Evolutionary conservation across 1,284 basidiomycete genomes (phyloP), one percentile per base, ranked within the genome.

Genomic region (Xerocomus nothofagi): DNA sequence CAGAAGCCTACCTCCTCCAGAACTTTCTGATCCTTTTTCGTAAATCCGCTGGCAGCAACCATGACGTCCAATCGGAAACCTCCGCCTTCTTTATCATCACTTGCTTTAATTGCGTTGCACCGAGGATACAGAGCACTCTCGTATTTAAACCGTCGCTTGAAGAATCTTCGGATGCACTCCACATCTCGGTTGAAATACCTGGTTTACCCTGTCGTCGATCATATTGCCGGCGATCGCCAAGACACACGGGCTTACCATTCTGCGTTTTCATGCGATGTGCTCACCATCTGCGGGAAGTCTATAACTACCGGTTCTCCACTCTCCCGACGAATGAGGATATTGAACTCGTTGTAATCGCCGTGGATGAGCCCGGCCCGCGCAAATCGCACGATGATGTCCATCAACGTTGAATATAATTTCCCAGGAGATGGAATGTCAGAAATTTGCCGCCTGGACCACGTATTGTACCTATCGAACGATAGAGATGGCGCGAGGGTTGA

Each of bases 121-220:
- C 81, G 82, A 6, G 97, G 96, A 71, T 90, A 98, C 29, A 93
- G 72, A 0, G 80, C 77, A 52, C 93, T 95, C 71, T 98, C 93
- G 68, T 96, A 99, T 49, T 87, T 82, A 74, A 98, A 99, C 20
- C 95, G 76, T 55, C 93, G 82, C 57, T 79, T 80, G 79, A 99
- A 99, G 74, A 98, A 99, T 10, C 83, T 86, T 37, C 93, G 82
- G 57, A 99, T 93, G 68, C 97, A 98, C 54, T 96, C 88, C 14
- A 99, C 97, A 68, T 99, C 97, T 30, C 97, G 86, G 65, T 98
- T 93, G 72, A 99, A 99, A 74, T 97, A 99, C 88, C 94, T 96
- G 61, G 26, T 61, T 54, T 34, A 31, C 11, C 31, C 36, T 34
- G 20, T n/a, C 47, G 38, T 52, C 44, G 42, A 53, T 50, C 48